Base-by-base conservation (phyloP, 1,284 basidiomycete species). In the Fomitopsis pinicola region DNA sequence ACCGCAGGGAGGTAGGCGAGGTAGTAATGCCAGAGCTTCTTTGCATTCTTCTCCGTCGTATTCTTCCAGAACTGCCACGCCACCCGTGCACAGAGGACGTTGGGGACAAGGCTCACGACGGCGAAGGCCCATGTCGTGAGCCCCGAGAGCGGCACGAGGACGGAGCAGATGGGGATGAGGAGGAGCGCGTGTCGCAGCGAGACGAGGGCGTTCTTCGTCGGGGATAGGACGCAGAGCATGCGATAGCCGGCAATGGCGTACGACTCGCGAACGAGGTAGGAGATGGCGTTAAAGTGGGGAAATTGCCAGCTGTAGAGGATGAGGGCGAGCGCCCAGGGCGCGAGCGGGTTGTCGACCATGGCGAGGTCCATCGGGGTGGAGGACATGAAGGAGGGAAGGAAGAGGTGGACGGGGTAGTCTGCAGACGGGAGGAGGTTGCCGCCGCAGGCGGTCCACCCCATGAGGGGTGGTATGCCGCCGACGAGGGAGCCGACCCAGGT, bases 271-370 rank as follows among this genome's bases (percentile, higher is more conserved):
- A 97, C 85, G 55, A 95, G 81, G 75, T 98, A 86, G 3, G 95
- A 88, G n/a, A 99, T 82, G 1, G 94, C 79, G 76, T 97, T 98
- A 79, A 99, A 99, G 75, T 99, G 97, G 19, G 97, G 97, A 75
- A 99, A 99, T 73, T 99, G 97, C 97, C 97, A 99, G 62, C 91
- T 92, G 77, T 90, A 99, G 14, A 98, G 84, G 57, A 98, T 76
- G 72, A 87, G 79, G 75, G 91, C 93, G 2, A 98, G 78, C 2
- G 88, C 85, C 59, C 91, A 75, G 0, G 92, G 86, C 0, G 89
- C 86, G 45, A 96, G 83, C 1, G 92, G 88, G 70, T 92, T 94
- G 69, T 91, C 84, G 59, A 88, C 77, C 59, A 82, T 70, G 28
- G 82, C 73, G 19, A 78, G 50, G 66, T 86, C 83, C 17, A 81